Evolutionary conservation across 2,329 filamentous ascomycete species (phyloP), one percentile per base, ranked within the genome.

Genomic region (Colletotrichum aenigma): DNA sequence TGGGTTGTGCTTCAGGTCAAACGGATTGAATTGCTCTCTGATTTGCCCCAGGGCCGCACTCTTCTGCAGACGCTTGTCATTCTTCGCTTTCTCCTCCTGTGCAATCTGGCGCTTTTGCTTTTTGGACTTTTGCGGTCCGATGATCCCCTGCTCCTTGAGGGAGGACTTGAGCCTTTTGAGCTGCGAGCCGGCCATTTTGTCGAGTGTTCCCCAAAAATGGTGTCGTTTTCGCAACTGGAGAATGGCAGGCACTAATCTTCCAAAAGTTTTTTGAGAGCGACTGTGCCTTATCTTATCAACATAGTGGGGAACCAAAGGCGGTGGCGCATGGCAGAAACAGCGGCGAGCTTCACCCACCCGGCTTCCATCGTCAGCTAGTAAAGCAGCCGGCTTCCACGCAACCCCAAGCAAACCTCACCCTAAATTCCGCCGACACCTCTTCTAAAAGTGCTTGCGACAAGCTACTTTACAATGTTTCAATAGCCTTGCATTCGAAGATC

Each of bases 11-110:
- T 97, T 97, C 83, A 98, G 91, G 82, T 99, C 97, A 85, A 99
- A 99, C 0, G 97, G 97, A 84, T 99, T 99, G 91, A 98, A 98
- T 79, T 96, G 94, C 81, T 98, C 96, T 82, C 97, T 94, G 83
- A 99, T 98, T 73, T 91, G 92, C 80, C 94, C 93, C 77, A 99
- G 89, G 18, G 96, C 95, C 71, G 92, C 93, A 81, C 94, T 91
- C 82, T 94, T 92, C 83, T 95, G 92, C 30, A 95, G 90, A 76
- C 95, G 93, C 85, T 95, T 94, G 81, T 96, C 93, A 79, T 86
- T 87, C 77, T 90, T 91, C 77, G 89, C 90, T 72, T 91, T 92
- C 67, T 90, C 91, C 84, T 92, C 92, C 84, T 93, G 92, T 70
- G 89, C 91, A 81, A 91, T 90, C 82, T 94, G 92, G 81, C 95